Evolutionary conservation across 2,329 filamentous ascomycete species (phyloP).

Genomic region (Knufia petricola): DNA sequence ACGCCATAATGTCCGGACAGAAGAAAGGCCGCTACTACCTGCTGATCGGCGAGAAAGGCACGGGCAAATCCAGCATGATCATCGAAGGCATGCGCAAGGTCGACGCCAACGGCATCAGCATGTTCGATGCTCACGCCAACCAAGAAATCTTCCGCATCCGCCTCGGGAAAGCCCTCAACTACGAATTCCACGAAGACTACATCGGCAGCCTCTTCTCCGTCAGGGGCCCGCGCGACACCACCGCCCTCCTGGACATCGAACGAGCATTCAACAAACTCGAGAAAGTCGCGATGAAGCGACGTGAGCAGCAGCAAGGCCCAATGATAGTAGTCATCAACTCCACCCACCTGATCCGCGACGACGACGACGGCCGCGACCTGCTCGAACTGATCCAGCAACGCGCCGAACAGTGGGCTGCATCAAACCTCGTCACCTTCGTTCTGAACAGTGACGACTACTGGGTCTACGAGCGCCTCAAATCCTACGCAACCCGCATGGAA

Average conservation of each 20-base stretch:
- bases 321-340: slow-evolving; percentile 92
- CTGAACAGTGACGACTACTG: slow-evolving; percentile 98
- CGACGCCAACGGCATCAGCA: slow-evolving; percentile 77
- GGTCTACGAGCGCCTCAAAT: slow-evolving; percentile 92
- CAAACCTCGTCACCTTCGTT: slow-evolving; percentile 75
- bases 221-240: slow-evolving; percentile 80
- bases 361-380: slow-evolving; percentile 85
- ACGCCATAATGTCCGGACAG: slow-evolving; percentile 69
- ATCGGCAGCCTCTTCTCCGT: slow-evolving; percentile 96
- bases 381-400: slow-evolving; percentile 91
- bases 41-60: slow-evolving; percentile 89
- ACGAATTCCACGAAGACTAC: slow-evolving; percentile 87
- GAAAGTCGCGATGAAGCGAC: slow-evolving; percentile 68
- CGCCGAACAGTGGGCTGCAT: slow-evolving; percentile 91
- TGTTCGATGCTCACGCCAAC: slow-evolving; percentile 95
- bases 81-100: slow-evolving; percentile 91
- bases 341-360: slow-evolving; percentile 79
- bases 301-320: slow-evolving; percentile 48
- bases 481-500: slow-evolving; percentile 88
- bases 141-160: slow-evolving; percentile 89
- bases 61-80: slow-evolving; percentile 93
- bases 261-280: slow-evolving; percentile 95
- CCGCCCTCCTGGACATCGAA: slow-evolving; percentile 87
- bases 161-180: slow-evolving; percentile 87
- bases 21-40: slow-evolving; percentile 78